These are phyloP conservation scores for Carallia brachiata DNA, from an alignment of 345 rosid species.

Conservation along the genomic window DNA sequence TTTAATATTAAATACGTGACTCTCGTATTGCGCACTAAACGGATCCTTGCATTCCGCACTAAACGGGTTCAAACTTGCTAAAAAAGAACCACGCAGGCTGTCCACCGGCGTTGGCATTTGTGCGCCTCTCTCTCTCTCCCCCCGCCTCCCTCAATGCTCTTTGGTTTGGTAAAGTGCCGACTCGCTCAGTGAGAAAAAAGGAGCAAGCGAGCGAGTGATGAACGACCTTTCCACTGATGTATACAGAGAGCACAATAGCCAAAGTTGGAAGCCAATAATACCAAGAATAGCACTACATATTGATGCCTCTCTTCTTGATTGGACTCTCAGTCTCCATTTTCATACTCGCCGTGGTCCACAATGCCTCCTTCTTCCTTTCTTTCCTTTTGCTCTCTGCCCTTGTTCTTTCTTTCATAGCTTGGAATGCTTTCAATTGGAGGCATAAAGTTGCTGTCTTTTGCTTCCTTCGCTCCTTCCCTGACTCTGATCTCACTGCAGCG, in stretches of 20 bases:
- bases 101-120: too few relatives aligned
- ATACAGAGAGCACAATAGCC: constrained; percentile 29
- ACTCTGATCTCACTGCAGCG: constrained; percentile 47
- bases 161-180: neutral
- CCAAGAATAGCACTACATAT: constrained; percentile 36
- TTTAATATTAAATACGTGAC: too few relatives aligned
- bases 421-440: constrained; percentile 39
- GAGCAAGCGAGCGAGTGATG: constrained; percentile 32
- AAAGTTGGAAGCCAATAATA: constrained; percentile 27
- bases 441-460: constrained; percentile 29
- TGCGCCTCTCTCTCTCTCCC: too few relatives aligned
- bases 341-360: constrained; percentile 46
- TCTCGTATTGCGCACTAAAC: too few relatives aligned
- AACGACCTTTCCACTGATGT: constrained; percentile 47
- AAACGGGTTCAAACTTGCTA: too few relatives aligned
- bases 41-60: too few relatives aligned
- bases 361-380: constrained; percentile 36
- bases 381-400: constrained; percentile 33
- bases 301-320: constrained; percentile 27
- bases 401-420: constrained; percentile 35
- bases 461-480: constrained; percentile 43
- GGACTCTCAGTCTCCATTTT: constrained; percentile 41
- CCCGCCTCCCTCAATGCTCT: neutral
- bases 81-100: too few relatives aligned
- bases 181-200: neutral